A percentile compares a stretch with the other conserved stretches of the same genome.
Evolutionary conservation across 2,329 filamentous ascomycete genomes (phyloP).

Genomic region (Blastomyces emzantsi): DNA sequence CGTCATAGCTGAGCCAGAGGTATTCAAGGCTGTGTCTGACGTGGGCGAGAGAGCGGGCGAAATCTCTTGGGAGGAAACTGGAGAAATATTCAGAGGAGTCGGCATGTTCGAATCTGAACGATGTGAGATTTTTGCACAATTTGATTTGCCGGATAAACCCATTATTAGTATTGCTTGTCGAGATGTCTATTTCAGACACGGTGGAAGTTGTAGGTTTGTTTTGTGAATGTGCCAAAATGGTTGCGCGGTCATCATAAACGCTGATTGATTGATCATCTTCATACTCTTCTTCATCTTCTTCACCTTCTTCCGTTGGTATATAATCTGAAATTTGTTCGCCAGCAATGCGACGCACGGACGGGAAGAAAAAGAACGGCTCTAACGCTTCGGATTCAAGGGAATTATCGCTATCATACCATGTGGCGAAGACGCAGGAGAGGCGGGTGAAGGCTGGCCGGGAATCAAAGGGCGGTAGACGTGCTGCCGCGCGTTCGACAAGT

Average conservation of each 20-base stretch:
- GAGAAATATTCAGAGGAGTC: neutral
- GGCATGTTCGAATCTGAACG: conserved; percentile 11
- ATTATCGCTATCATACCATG: conserved; percentile 2
- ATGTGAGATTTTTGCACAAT: conserved; percentile 12
- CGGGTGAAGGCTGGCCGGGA: conserved; percentile 1
- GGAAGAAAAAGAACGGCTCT: conserved; percentile 9
- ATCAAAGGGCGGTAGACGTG: conserved; percentile 4
- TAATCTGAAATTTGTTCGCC: neutral
- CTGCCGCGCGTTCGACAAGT: neutral
- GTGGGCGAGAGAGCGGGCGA: conserved; percentile 6
- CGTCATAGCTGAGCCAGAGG: conserved; percentile 6
- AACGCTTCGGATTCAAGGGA: neutral
- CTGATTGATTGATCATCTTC: neutral
- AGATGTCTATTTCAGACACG: conserved; percentile 3
- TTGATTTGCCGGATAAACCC: conserved; percentile 9
- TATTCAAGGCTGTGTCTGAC: neutral
- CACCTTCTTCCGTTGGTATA: neutral
- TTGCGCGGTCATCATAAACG: too few relatives aligned
- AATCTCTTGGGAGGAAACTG: conserved; percentile 2
- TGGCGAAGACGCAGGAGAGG: neutral
- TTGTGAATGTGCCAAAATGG: neutral
- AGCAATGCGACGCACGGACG: neutral
- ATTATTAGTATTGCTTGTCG: neutral
- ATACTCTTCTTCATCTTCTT: neutral
- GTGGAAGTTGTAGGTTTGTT: neutral